These are phyloP conservation scores for Cystobasidium tubakii DNA, from an alignment of 768 basidiomycete species.

Conservation along the genomic window DNA sequence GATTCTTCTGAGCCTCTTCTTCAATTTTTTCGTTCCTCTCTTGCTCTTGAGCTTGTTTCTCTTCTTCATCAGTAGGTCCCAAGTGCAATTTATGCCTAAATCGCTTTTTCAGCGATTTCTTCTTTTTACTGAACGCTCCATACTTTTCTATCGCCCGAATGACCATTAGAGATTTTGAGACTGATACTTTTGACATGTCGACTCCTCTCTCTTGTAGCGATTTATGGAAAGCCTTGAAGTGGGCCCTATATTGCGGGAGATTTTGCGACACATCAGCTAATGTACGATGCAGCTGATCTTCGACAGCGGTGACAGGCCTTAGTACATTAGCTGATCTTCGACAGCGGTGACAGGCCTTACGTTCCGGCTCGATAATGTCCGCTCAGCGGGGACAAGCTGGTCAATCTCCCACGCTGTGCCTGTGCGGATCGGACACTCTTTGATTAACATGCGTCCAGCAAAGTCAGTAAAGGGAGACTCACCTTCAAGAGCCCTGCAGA, in stretches of 20 bases:
- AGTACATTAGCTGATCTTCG: no score
- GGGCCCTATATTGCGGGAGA: conserved; percentile 34
- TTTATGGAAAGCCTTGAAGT: conserved; percentile 43
- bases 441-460: neutral
- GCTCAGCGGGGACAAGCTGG: conserved; percentile 40
- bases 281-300: no score
- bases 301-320: no score
- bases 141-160: conserved; percentile 45
- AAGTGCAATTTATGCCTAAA: conserved; percentile 31
- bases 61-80: conserved; percentile 21
- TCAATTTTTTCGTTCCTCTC: conserved; percentile 32
- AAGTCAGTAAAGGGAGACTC: neutral
- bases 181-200: conserved; percentile 41
- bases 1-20: neutral
- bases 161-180: conserved; percentile 42
- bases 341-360: conserved; percentile 8
- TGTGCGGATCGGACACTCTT: neutral
- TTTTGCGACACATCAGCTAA: no score
- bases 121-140: conserved; percentile 38
- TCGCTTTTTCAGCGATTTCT: conserved; percentile 17
- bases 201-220: conserved; percentile 38
- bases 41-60: conserved; percentile 23
- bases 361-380: conserved; percentile 45
- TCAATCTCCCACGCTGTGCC: conserved; percentile 40
- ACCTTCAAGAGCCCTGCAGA: conserved; percentile 42